Evolutionary conservation across 768 basidiomycete genomes (phyloP), one percentile per base, ranked within the genome.

Genomic region (Favolaschia claudopus): DNA sequence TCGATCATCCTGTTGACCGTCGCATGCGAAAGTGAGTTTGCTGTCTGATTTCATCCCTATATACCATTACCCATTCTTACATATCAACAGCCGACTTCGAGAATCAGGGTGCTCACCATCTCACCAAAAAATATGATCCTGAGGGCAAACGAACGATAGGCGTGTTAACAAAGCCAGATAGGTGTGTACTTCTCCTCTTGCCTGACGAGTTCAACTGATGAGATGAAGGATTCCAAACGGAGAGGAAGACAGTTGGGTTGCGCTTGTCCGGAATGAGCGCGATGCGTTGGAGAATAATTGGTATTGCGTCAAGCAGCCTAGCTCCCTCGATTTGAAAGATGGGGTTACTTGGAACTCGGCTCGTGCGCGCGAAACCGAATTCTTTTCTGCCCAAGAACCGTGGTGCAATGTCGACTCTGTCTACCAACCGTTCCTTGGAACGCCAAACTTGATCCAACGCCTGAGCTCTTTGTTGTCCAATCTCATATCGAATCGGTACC

Each of bases 71-170:
- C n/a, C n/a, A 13, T 36, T n/a, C 49, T 37, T 49, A 20, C 44
- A 20, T 27, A n/a, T 14, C 38, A 39, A 10, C 52, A 92, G 91
- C 89, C 50, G 90, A 93, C 60, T 90, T 89, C n/a, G 88, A 92
- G 63, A 93, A 90, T 36, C 91, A 93, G 69, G 87, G 87, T 0
- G 91, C 91, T 0, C 85, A 88, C 56, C 74, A 81, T 17, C 73
- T 93, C 0, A 85, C 88, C 0, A 87, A 85, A 64, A 47, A 73
- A 14, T 73, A 81, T 43, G 90, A 92, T 60, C 84, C 85, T 0
- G 73, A 83, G 2, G 89, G 91, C 0, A 79, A 78, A 47, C 79
- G 89, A 3, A 93, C 90, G 0, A 87, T 92, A 15, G 90, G 91
- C 89, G 57, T 17, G 79, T 66, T 32, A 34, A n/a, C n/a, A n/a